Percentiles rank a stretch among this genome's conserved stretches.
These are phyloP conservation scores for Calocera viscosa DNA, from an alignment of 768 basidiomycete species.

Conservation along the genomic window DNA sequence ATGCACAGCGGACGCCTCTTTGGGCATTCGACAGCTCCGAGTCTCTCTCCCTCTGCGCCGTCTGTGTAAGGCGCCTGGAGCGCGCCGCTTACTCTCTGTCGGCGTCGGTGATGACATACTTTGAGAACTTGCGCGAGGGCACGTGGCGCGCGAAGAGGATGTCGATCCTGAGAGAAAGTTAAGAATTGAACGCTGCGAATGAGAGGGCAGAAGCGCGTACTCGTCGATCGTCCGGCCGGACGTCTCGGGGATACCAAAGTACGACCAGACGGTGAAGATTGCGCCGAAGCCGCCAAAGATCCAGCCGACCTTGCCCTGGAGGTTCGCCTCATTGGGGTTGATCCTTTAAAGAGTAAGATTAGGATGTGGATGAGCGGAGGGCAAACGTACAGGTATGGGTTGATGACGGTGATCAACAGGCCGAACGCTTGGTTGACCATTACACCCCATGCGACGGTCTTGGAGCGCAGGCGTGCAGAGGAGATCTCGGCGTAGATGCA, in stretches of 20 bases:
- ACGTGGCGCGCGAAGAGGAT: conserved; percentile 1
- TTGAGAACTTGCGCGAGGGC: neutral
- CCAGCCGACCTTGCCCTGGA: conserved; percentile 15
- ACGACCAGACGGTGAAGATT: conserved; percentile 8
- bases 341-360: neutral
- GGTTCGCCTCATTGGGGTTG: conserved; percentile 17
- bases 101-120: neutral
- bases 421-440: conserved; percentile 11
- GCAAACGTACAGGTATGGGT: neutral
- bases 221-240: neutral
- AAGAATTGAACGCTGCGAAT: too few species aligned
- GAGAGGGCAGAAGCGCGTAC: neutral
- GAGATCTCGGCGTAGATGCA: conserved; percentile 8
- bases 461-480: neutral
- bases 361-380: neutral
- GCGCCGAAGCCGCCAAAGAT: conserved; percentile 1
- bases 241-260: conserved; percentile 4
- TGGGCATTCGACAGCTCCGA: too few species aligned
- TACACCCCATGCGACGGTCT: conserved; percentile 1
- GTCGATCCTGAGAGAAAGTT: neutral
- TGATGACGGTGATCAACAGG: conserved; percentile 5
- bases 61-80: too few species aligned
- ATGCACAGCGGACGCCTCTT: too few species aligned
- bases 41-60: too few species aligned
- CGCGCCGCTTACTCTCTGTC: neutral